Conservation (phyloP, 495 filamentous ascomycete species). For the Xylaria telfairii region DNA sequence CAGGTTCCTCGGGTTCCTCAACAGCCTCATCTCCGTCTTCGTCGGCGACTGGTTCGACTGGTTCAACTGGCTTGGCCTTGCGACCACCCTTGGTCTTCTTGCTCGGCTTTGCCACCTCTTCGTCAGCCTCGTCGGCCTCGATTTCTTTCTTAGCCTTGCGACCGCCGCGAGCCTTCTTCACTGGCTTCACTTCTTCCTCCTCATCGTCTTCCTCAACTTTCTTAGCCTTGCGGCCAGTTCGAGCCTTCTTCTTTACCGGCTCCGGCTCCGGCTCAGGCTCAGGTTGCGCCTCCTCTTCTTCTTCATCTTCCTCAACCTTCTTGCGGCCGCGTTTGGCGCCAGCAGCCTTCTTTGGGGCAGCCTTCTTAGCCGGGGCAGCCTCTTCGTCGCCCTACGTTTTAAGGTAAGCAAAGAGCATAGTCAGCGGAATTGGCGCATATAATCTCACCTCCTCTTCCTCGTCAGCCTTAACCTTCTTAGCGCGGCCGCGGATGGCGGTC, state of each 20-base stretch:
- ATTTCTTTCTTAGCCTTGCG: conserved; percentile 41
- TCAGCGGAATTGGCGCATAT: background rate
- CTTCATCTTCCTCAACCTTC: conserved; percentile 38
- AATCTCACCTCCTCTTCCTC: conserved; percentile 43
- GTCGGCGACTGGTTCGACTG: conserved; percentile 9
- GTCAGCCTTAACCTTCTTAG: conserved; percentile 50
- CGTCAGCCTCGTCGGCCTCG: conserved; percentile 25
- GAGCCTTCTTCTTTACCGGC: conserved; percentile 30
- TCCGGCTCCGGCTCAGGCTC: conserved; percentile 28
- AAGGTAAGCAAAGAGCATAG: background rate
- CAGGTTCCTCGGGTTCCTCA: conserved; percentile 46
- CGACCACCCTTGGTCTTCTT: conserved; percentile 30
- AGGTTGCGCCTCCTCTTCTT: conserved; percentile 43
- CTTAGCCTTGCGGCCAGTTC: conserved; percentile 26
- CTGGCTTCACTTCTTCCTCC: conserved; percentile 45
- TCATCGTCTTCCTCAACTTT: conserved; percentile 29
- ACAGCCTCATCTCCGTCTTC: conserved; percentile 39
- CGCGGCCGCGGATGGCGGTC: conserved; percentile 61
- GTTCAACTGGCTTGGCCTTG: conserved; percentile 25
- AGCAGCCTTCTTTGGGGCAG: conserved; percentile 41
- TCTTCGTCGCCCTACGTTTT: conserved; percentile 33
- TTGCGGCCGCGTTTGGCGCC: conserved; percentile 48
- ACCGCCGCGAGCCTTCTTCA: conserved; percentile 49
- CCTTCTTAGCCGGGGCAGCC: conserved; percentile 32
- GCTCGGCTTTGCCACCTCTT: conserved; percentile 16